Evolutionary conservation across 2,329 filamentous ascomycete species (phyloP).

Genomic region (Madurella fahalii): DNA sequence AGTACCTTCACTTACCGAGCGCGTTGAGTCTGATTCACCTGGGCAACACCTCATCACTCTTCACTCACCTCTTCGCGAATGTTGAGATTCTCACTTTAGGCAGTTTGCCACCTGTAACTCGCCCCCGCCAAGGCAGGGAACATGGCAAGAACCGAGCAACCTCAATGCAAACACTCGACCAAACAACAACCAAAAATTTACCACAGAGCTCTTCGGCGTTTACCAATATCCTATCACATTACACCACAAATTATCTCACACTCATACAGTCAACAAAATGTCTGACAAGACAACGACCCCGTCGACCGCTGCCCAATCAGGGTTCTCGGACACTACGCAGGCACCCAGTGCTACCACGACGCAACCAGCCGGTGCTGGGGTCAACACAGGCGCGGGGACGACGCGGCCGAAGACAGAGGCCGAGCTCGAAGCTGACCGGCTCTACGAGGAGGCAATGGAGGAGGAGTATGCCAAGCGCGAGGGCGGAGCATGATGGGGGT

Average conservation of each 20-base stretch:
- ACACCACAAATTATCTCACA: too few species aligned
- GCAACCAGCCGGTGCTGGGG: constrained; percentile 39
- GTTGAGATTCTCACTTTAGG: too few species aligned
- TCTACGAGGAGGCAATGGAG: constrained; percentile 52
- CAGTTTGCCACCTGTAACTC: constrained; percentile 3
- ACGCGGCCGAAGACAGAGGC: constrained; percentile 46
- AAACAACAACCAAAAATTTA: background rate
- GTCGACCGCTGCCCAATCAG: background rate
- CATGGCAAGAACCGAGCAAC: background rate
- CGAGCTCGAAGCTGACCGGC: constrained; percentile 46
- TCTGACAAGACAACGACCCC: background rate
- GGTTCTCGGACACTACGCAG: background rate
- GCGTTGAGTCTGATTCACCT: too few species aligned
- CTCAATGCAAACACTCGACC: background rate
- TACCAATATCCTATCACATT: too few species aligned
- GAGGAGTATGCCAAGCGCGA: constrained; percentile 54
- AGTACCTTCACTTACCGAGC: too few species aligned
- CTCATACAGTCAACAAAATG: background rate
- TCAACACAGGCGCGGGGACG: constrained; percentile 46
- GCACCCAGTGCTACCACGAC: background rate
- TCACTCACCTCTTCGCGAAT: too few species aligned
- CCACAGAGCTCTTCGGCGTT: too few species aligned
- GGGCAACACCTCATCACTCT: too few species aligned
- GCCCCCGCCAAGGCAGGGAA: constrained; percentile 7
- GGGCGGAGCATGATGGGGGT: constrained; percentile 42